A percentile compares a stretch with the other conserved stretches of the same genome.
Evolutionary conservation across 2,329 filamentous ascomycete genomes (phyloP).

Genomic region (Sclerotinia borealis): DNA sequence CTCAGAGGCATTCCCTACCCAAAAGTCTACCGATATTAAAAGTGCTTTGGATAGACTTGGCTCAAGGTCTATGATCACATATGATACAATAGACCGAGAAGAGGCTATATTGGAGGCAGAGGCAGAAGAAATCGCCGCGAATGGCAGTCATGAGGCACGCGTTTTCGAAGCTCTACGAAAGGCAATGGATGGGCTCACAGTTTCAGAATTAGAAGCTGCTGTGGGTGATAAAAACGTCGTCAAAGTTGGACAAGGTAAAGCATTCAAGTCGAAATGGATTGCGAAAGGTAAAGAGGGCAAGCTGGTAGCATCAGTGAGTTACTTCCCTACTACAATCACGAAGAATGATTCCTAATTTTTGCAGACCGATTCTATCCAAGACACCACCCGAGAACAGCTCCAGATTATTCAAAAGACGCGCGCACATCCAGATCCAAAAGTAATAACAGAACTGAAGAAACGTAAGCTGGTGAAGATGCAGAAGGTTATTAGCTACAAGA

Average conservation of each 20-base stretch:
- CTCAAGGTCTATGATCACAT: slow-evolving; percentile 80
- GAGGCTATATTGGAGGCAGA: slow-evolving; percentile 70
- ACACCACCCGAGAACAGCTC: slow-evolving; percentile 72
- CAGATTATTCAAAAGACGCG: slow-evolving; percentile 64
- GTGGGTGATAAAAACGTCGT: slow-evolving; percentile 68
- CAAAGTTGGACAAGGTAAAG: slow-evolving; percentile 89
- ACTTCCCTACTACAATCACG: background rate
- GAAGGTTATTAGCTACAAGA: slow-evolving; percentile 80
- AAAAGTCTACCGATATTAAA: slow-evolving; percentile 67
- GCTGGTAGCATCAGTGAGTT: slow-evolving; percentile 46
- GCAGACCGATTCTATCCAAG: slow-evolving; percentile 67
- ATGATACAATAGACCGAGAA: slow-evolving; percentile 77
- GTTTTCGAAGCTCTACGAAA: slow-evolving; percentile 70
- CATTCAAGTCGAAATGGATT: slow-evolving; percentile 78
- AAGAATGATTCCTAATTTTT: slow-evolving; percentile 14
- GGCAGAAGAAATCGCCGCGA: slow-evolving; percentile 62
- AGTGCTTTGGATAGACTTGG: slow-evolving; percentile 79
- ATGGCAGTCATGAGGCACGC: slow-evolving; percentile 77
- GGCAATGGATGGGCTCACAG: slow-evolving; percentile 73
- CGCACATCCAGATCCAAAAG: slow-evolving; percentile 66
- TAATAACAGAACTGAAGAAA: slow-evolving; percentile 78
- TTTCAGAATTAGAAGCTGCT: slow-evolving; percentile 62
- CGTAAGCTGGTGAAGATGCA: slow-evolving; percentile 79
- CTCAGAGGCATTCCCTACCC: slow-evolving; percentile 60
- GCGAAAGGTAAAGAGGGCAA: slow-evolving; percentile 53